phyloP scores from a whole-genome alignment of 441 rosid species.

The Isatis lusitanica region DNA sequence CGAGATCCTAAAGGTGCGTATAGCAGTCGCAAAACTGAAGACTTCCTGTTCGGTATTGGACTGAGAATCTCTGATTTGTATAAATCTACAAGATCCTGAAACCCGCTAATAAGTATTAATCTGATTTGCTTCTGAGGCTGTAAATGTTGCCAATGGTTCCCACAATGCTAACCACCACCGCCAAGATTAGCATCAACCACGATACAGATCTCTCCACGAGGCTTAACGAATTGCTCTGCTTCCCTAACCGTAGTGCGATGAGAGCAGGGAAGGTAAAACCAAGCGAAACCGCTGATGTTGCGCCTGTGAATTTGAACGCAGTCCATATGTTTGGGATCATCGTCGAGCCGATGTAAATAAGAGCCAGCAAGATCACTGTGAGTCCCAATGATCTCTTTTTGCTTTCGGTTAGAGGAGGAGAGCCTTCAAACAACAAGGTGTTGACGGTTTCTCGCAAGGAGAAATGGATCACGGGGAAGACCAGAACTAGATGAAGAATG shows the following conservation, averaged over 20 bases:
- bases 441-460: constrained; percentile 81
- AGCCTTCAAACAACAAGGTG: constrained; percentile 59
- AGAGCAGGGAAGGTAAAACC: constrained; percentile 94
- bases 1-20: background rate
- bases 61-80: constrained; percentile 31
- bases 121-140: constrained; percentile 53
- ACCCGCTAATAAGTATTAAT: constrained; percentile 32
- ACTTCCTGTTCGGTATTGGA: constrained; percentile 22
- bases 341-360: constrained; percentile 79
- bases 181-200: constrained; percentile 73
- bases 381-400: constrained; percentile 70
- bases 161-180: constrained; percentile 63
- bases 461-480: constrained; percentile 94
- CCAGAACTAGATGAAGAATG: constrained; percentile 84
- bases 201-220: constrained; percentile 52
- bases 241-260: constrained; percentile 59
- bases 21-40: constrained; percentile 21
- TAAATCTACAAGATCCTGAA: constrained; percentile 26
- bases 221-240: constrained; percentile 50
- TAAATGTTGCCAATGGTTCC: constrained; percentile 78
- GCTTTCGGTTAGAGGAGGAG: constrained; percentile 72
- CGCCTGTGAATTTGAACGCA: constrained; percentile 94
- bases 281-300: constrained; percentile 89
- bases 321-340: constrained; percentile 96
- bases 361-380: constrained; percentile 56